Evolutionary conservation across 768 basidiomycete genomes (phyloP).

Genomic region (Astraeus odoratus): DNA sequence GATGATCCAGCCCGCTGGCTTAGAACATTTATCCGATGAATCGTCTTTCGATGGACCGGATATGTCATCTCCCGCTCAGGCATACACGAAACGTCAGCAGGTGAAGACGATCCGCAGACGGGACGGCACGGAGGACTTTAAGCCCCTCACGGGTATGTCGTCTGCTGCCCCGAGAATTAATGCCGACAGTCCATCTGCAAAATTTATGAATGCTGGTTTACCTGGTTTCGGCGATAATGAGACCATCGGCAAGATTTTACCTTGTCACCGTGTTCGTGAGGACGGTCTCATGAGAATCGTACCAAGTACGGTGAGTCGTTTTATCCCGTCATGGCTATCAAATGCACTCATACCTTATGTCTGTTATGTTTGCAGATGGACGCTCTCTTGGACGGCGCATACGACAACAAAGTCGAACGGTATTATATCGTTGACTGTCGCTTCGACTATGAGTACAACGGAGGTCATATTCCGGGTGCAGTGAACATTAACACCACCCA

Average conservation of each 20-base stretch:
- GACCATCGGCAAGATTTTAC: slow-evolving; percentile 85
- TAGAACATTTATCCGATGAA: slow-evolving; percentile 47
- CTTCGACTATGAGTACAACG: slow-evolving; percentile 93
- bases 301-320: slow-evolving; percentile 58
- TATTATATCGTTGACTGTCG: slow-evolving; percentile 92
- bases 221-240: slow-evolving; percentile 93
- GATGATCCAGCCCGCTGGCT: slow-evolving; percentile 39
- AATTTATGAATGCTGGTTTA: slow-evolving; percentile 53
- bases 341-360: slow-evolving; percentile 7
- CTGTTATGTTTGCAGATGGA: slow-evolving; percentile 66
- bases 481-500: slow-evolving; percentile 82
- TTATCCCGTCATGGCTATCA: neutral
- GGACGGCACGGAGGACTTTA: slow-evolving; percentile 77
- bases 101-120: slow-evolving; percentile 71
- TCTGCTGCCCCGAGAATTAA: slow-evolving; percentile 37
- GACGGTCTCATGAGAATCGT: slow-evolving; percentile 94
- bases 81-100: slow-evolving; percentile 72
- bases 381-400: slow-evolving; percentile 69
- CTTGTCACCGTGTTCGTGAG: slow-evolving; percentile 89
- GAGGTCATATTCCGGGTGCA: slow-evolving; percentile 89
- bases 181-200: slow-evolving; percentile 53
- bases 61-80: slow-evolving; percentile 75
- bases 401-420: slow-evolving; percentile 51
- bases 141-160: slow-evolving; percentile 63
- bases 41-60: slow-evolving; percentile 54